These are phyloP conservation scores for Creolimax fragrantissima DNA, from an alignment of 78 protist species.

Conservation along the genomic window DNA sequence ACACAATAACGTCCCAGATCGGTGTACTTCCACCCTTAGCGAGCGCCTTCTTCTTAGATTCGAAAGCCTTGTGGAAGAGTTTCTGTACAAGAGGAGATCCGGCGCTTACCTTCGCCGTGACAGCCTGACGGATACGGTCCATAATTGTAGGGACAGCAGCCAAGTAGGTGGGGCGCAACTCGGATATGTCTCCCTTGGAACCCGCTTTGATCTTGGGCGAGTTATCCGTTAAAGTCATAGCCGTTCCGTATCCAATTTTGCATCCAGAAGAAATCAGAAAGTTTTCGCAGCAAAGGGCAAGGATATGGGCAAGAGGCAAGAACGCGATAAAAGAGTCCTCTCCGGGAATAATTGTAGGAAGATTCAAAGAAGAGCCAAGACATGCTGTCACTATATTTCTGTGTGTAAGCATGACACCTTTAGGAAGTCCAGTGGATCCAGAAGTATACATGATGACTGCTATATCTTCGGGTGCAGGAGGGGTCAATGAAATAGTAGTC, in stretches of 20 bases:
- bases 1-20: slow-evolving; percentile 43
- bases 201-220: background rate
- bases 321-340: slow-evolving; percentile 33
- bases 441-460: slow-evolving; percentile 60
- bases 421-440: slow-evolving; percentile 71
- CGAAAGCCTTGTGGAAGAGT: background rate
- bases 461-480: slow-evolving; percentile 21
- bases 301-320: slow-evolving; percentile 78
- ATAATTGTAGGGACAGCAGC: slow-evolving; percentile 65
- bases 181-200: slow-evolving; percentile 37
- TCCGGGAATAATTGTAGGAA: background rate
- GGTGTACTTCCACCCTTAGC: background rate
- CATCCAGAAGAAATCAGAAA: background rate
- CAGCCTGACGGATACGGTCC: slow-evolving; percentile 51
- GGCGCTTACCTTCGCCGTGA: background rate
- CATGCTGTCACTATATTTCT: slow-evolving; percentile 7
- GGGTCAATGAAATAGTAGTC: background rate
- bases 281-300: slow-evolving; percentile 45
- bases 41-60: background rate
- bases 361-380: background rate
- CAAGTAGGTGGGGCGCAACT: slow-evolving; percentile 54
- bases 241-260: slow-evolving; percentile 35
- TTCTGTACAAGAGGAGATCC: background rate
- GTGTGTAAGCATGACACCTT: slow-evolving; percentile 54
- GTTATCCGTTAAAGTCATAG: slow-evolving; percentile 36